Evolutionary conservation across 345 rosid species (phyloP).

Genomic region (Eucalyptus curtisii): DNA sequence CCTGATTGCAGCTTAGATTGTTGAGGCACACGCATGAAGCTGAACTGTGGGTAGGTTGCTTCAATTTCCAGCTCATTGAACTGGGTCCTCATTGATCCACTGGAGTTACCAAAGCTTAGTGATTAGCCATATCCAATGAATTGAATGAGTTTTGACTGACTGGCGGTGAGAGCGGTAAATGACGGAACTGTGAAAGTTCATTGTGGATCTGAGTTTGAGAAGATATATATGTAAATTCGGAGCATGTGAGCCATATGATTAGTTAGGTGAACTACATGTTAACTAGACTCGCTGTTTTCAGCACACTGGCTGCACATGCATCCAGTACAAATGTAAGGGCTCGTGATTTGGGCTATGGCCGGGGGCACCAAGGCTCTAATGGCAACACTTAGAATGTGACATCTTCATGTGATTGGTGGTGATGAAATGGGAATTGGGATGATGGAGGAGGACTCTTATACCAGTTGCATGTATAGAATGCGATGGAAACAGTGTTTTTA

Average conservation of each 20-base stretch:
- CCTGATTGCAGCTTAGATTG: neutral
- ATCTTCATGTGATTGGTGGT: neutral
- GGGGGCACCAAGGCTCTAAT: neutral
- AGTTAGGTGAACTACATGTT: neutral
- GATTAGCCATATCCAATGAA: neutral
- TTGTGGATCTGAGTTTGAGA: neutral
- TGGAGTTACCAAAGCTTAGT: neutral
- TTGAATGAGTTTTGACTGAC: neutral
- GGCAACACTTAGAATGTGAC: neutral
- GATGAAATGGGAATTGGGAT: neutral
- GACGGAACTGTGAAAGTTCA: neutral
- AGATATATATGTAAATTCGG: neutral
- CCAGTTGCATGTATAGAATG: neutral
- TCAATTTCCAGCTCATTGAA: neutral
- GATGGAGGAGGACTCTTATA: neutral
- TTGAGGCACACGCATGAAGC: neutral
- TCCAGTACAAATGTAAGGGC: neutral
- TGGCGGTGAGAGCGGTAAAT: neutral
- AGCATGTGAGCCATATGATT: neutral
- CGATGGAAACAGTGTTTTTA: neutral
- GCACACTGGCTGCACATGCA: neutral
- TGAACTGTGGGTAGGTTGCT: neutral
- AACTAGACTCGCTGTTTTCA: neutral
- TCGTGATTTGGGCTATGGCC: neutral
- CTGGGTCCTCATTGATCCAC: neutral